phyloP scores from a whole-genome alignment of 2,329 filamentous ascomycete genomes.

The Plectosphaerella sp. region DNA sequence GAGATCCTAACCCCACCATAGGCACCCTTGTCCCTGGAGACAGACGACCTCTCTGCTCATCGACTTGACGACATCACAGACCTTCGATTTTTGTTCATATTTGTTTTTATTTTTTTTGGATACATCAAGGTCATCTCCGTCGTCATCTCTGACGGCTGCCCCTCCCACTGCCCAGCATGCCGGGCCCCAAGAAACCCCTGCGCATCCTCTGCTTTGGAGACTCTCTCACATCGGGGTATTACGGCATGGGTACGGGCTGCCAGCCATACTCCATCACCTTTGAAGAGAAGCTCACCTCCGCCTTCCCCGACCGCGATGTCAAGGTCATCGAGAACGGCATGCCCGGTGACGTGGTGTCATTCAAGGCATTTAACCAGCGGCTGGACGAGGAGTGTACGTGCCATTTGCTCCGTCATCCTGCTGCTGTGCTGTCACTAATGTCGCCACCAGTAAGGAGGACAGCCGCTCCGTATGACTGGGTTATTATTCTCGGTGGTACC shows the following conservation, averaged over 20 bases:
- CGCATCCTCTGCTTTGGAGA: constrained; percentile 62
- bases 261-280: constrained; percentile 53
- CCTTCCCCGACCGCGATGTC: constrained; percentile 38
- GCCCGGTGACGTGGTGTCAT: constrained; percentile 45
- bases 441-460: background rate
- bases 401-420: background rate
- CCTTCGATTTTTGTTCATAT: no score
- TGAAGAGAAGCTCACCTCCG: constrained; percentile 37
- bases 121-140: no score
- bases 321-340: constrained; percentile 40
- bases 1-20: no score
- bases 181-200: constrained; percentile 21
- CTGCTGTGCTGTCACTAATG: background rate
- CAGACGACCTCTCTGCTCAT: no score
- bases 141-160: no score
- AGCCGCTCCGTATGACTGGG: constrained; percentile 47
- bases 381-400: constrained; percentile 30
- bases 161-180: background rate
- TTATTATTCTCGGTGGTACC: constrained; percentile 59
- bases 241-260: constrained; percentile 30
- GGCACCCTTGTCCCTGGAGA: no score
- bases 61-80: no score
- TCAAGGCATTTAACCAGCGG: constrained; percentile 22
- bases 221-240: constrained; percentile 57
- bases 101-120: no score